phyloP scores from a whole-genome alignment of 2,329 filamentous ascomycete genomes.

The Amauroascus verrucosus region DNA sequence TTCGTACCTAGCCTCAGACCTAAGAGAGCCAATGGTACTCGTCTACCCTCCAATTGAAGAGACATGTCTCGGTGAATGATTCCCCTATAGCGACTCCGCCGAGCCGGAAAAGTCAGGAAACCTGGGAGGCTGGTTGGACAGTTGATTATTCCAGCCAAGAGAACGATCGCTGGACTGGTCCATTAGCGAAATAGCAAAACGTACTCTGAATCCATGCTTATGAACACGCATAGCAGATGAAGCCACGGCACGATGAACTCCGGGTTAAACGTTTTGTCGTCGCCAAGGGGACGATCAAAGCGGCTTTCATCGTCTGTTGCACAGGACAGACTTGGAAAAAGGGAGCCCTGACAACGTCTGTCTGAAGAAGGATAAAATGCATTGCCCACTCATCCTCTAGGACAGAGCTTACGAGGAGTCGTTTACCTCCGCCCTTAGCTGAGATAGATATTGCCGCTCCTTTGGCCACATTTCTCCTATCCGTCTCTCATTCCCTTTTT shows the following conservation, averaged over 20 bases:
- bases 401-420: neutral
- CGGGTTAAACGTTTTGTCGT: neutral
- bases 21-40: neutral
- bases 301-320: neutral
- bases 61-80: neutral
- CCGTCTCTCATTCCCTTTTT: neutral
- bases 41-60: no score
- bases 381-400: slow-evolving; percentile 1
- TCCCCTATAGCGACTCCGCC: neutral
- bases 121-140: neutral
- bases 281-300: slow-evolving; percentile 5
- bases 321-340: neutral
- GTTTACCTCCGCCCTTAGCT: neutral
- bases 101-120: neutral
- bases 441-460: slow-evolving; percentile 2
- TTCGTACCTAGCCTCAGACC: neutral
- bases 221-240: neutral
- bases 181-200: neutral
- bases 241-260: neutral
- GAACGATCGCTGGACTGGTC: neutral
- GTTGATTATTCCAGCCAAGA: neutral
- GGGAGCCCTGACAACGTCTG: slow-evolving; percentile 6
- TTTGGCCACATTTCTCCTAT: neutral
- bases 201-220: neutral
- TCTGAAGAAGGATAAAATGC: slow-evolving; percentile 6